Evolutionary conservation across 1,284 basidiomycete species (phyloP), one percentile per base, ranked within the genome.

Genomic region (Athelia sp.): DNA sequence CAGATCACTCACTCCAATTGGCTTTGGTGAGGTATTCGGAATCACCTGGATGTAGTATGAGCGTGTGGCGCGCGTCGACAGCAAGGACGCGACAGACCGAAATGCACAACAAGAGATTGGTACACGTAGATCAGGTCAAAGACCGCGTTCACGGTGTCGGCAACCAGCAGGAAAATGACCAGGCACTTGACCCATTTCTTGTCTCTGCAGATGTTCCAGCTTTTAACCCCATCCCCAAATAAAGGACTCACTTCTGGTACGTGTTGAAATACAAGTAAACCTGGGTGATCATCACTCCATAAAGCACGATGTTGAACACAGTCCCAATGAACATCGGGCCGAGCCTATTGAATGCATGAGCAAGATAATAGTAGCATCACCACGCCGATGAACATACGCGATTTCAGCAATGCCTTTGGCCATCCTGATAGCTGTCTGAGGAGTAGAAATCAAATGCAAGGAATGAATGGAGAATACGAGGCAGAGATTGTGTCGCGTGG

Each of bases 101-200:
- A 63, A 17, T 60, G 53, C 14, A 55, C 54, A 29, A 66, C 57
- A 34, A 69, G 59, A 22, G 57, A 45, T 23, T 59, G 55, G 47
- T 70, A 70, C 8, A 68, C 48, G 49, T 61, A 66, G 21, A 52
- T 52, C n/a, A 61, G 56, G 46, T 59, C 53, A 50, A 64, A 67
- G 14, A 56, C 53, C 1, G 64, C 58, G 48, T 67, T 64, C 15
- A 63, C 22, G 3, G 60, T 56, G 53, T 70, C 69, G 8, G 58
- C 57, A 13, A 66, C 9, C 45, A 67, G 58, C 10, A 71, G 54
- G 4, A 61, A 35, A 15, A 46, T 22, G 40, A 38, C 43, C 15
- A 44, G 10, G 22, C 18, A 26, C 23, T 44, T 44, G n/a, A 44
- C 9, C 43, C 43, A 44, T n/a, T 15, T 44, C 23, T 26, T 21